Base-by-base conservation (phyloP, 2,329 filamentous ascomycete species). In the Tolypocladium nubicola region DNA sequence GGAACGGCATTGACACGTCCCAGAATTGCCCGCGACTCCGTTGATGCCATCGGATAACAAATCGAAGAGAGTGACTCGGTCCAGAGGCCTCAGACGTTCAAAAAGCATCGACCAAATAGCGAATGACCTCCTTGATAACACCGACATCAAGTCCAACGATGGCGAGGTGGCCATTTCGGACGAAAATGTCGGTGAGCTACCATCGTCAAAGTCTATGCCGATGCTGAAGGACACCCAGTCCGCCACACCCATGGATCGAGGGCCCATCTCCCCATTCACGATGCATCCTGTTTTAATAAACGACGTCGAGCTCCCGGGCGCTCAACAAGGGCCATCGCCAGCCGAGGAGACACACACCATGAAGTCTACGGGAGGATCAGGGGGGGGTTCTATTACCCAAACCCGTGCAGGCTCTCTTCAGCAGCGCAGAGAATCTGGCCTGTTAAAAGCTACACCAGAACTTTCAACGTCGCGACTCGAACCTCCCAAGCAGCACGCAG, bases 81-180 rank as follows among this genome's bases (percentile, higher is more conserved):
- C 14, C 52, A 56, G 55, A 55, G n/a, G 59, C 41, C 26, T 39
- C 41, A 16, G 40, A n/a, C 58, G 53, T 16, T 54, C 58, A 35
- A 52, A 52, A 35, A 61, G 55, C 50, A 60, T 67, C 23, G 65
- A 68, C 8, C 62, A 65, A 53, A 65, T 70, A 55, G 68, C 67
- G n/a, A 71, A 68, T 37, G 64, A 64, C 37, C 55, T 69, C 2
- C 55, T 70, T 4, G 67, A 68, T 10, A 63, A 67, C 54, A 65
- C 64, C 37, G 5, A 57, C 16, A 37, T n/a, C 26, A 35, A 35
- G 33, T 11, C 53, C 14, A 54, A 39, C 16, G 57, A 55, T 14
- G 41, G 55, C 26, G n/a, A 49, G 7, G 7, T 21, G 14, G 19
- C 5, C 26, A 1, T n/a, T 9, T 26, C 50, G 11, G 26, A 37